Base-by-base conservation (phyloP, 495 filamentous ascomycete genomes). In the Recurvomyces mirabilis region DNA sequence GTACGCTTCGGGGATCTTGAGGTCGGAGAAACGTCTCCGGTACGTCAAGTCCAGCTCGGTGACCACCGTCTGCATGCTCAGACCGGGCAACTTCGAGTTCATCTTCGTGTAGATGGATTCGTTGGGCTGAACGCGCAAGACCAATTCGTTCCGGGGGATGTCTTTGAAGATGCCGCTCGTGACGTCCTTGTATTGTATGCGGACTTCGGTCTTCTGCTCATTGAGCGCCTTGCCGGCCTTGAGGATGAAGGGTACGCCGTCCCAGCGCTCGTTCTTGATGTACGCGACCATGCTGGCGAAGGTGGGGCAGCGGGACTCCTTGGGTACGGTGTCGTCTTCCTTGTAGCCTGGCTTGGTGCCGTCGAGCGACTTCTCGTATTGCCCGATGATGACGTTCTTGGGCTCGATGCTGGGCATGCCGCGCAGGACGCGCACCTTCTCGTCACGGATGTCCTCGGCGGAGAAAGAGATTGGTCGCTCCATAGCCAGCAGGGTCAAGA, bases 21-120 rank as follows among this genome's bases (percentile, higher is more conserved):
- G 77, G 65, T 99, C 93, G 23, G 88, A 95, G 76, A 99, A 99
- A 43, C 93, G 84, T 60, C 93, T 81, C 60, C 93, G 79, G 71
- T 99, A 99, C 43, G 93, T 99, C 55, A 99, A 74, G 62, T 99
- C 93, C 45, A 99, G 81, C 71, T 99, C 93, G 34, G 93, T 99
- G 51, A 95, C 88, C 17, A 95, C 93, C 13, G 93, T 99, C 74
- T 99, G 93, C 91, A 95, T 99, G 68, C 86, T 95, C 58, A 99
- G 71, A 57, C 93, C 93, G 18, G 93, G 93, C 38, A 96, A 71
- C 72, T 99, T 99, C 9, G 88, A 95, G 79, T 99, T 99, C 93
- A 96, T 99, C 79, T 99, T 99, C 67, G 95, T 94, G 72, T 99
- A 99, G 51, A 99, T 87, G 56, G 82, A 89, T 71, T 99, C 93